Conservation (phyloP, 2,329 filamentous ascomycete species). For the Fusarium sp. region DNA sequence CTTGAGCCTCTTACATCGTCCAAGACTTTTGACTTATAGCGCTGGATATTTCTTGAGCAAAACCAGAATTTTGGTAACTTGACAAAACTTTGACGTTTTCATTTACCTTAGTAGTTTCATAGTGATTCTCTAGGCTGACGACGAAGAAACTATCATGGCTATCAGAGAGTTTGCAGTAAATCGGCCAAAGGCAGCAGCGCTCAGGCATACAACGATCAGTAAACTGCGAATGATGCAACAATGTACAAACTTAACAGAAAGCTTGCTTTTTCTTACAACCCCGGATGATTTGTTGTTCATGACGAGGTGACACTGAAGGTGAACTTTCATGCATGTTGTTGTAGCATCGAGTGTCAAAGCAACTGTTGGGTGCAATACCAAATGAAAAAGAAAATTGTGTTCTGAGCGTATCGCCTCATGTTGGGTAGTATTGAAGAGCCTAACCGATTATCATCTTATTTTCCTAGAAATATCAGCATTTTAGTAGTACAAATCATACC, state of each 20-base stretch:
- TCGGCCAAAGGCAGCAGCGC: neutral
- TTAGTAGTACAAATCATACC: neutral
- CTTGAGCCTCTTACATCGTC: conserved; percentile 38
- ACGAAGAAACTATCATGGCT: conserved; percentile 2
- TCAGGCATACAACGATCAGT: neutral
- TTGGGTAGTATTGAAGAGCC: neutral
- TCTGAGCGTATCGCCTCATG: neutral
- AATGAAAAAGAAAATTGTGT: neutral
- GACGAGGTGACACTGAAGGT: neutral
- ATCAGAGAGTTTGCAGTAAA: conserved; percentile 13
- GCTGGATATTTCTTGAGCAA: neutral
- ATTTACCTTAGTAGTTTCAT: neutral
- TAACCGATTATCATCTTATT: neutral
- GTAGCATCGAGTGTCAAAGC: neutral
- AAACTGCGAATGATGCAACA: conserved; percentile 10
- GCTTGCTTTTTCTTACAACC: neutral
- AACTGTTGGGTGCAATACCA: neutral
- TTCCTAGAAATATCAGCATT: neutral
- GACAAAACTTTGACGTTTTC: neutral
- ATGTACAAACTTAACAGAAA: neutral
- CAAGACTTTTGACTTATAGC: conserved; percentile 25
- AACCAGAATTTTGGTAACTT: neutral
- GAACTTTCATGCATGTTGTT: neutral
- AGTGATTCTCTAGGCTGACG: conserved; percentile 11
- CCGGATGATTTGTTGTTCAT: neutral